Conservation (phyloP, 306 rosid genomes). For the Psophocarpus tetragonolobus region DNA sequence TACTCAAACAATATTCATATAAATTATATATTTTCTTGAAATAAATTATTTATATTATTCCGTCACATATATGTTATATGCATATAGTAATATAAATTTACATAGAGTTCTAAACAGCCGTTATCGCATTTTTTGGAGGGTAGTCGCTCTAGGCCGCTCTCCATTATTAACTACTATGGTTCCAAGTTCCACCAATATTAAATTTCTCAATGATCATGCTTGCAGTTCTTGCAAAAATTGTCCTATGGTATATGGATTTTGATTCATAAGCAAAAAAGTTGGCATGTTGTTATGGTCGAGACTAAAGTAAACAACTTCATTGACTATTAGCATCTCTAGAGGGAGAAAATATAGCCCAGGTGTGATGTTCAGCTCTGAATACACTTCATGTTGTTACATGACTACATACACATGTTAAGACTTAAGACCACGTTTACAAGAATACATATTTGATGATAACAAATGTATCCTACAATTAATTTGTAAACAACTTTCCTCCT, state of each 20-base stretch:
- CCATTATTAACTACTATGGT: too few relatives aligned
- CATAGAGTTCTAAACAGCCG: too few relatives aligned
- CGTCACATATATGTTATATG: too few relatives aligned
- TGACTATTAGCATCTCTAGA: not conserved
- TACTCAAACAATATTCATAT: too few relatives aligned
- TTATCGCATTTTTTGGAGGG: too few relatives aligned
- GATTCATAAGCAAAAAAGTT: not conserved
- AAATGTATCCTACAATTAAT: conserved; percentile 13
- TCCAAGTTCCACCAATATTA: not conserved
- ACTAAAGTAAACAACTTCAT: not conserved
- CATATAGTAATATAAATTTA: too few relatives aligned
- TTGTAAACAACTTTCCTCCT: conserved; percentile 1
- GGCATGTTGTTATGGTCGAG: not conserved
- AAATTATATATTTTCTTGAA: too few relatives aligned
- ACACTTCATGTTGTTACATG: not conserved
- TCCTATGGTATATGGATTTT: not conserved
- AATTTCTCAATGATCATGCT: conserved; percentile 10
- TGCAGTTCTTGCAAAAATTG: not conserved
- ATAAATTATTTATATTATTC: too few relatives aligned
- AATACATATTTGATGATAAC: conserved; percentile 11
- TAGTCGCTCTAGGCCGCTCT: too few relatives aligned
- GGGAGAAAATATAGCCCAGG: not conserved
- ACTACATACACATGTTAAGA: not conserved
- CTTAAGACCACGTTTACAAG: not conserved
- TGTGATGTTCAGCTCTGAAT: not conserved